Conservation (phyloP, 345 rosid genomes). For the Hirschfeldia incana region DNA sequence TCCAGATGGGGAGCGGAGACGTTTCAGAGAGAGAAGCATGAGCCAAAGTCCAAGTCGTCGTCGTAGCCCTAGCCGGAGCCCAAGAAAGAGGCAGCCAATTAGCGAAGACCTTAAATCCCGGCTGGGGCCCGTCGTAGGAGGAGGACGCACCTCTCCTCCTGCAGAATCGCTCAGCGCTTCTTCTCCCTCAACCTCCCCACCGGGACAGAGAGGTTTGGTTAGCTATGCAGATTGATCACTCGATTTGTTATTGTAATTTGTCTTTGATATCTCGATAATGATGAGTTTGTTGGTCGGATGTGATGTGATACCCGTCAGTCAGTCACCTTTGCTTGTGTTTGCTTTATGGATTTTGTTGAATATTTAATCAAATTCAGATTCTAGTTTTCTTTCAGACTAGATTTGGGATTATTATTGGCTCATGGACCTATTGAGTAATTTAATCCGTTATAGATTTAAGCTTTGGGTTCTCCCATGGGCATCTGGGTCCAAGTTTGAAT, state of each 20-base stretch:
- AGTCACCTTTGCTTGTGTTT: background rate
- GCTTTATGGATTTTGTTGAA: constrained; percentile 13
- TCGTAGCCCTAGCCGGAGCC: constrained; percentile 53
- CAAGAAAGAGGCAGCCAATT: constrained; percentile 56
- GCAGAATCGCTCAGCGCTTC: constrained; percentile 47
- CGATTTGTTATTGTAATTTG: background rate
- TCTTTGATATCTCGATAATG: background rate
- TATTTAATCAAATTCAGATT: background rate
- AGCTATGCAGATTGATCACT: constrained; percentile 74
- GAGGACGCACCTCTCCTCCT: constrained; percentile 45
- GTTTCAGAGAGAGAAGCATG: constrained; percentile 48
- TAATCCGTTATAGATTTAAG: background rate
- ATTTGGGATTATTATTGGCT: background rate
- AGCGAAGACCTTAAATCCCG: constrained; percentile 75
- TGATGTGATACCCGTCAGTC: background rate
- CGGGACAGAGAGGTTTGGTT: constrained; percentile 73
- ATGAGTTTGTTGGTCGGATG: constrained; percentile 4
- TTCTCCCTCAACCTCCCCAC: constrained; percentile 65
- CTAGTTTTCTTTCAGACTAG: background rate
- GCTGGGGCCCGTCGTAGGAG: constrained; percentile 49
- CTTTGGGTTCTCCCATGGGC: too few relatives aligned
- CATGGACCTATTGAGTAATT: background rate
- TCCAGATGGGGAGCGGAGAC: constrained; percentile 55
- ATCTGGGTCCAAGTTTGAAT: too few relatives aligned
- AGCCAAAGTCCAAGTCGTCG: constrained; percentile 63